Evolutionary conservation across 2,329 filamentous ascomycete genomes (phyloP).

Genomic region (Thermochaetoides dissita): DNA sequence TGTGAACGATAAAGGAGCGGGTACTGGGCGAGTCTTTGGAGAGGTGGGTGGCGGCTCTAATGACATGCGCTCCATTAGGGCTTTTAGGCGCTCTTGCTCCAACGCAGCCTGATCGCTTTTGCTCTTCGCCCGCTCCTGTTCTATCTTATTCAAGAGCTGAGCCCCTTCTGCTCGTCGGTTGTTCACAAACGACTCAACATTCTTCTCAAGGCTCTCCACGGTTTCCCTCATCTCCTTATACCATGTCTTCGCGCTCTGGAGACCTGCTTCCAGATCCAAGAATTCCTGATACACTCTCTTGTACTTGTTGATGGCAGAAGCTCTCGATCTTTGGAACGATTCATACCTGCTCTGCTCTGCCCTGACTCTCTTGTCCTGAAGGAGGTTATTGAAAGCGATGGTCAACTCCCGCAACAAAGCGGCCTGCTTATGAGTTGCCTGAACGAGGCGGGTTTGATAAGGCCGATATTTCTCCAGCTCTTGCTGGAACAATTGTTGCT

Average conservation of each 20-base stretch:
- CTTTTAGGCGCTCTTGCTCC: slow-evolving; percentile 72
- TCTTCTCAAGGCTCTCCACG: slow-evolving; percentile 81
- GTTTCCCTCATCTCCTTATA: slow-evolving; percentile 94
- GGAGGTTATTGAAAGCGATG: slow-evolving; percentile 66
- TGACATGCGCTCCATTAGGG: slow-evolving; percentile 90
- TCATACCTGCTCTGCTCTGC: slow-evolving; percentile 95
- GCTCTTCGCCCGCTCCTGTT: slow-evolving; percentile 56
- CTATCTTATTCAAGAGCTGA: slow-evolving; percentile 77
- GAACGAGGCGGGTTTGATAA: slow-evolving; percentile 78
- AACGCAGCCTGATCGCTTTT: slow-evolving; percentile 54
- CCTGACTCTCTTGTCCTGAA: slow-evolving; percentile 88
- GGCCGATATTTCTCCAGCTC: slow-evolving; percentile 96
- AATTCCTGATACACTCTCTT: slow-evolving; percentile 88
- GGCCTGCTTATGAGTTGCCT: slow-evolving; percentile 91
- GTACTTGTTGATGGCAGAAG: slow-evolving; percentile 70
- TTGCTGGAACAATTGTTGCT: slow-evolving; percentile 81
- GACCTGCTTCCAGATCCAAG: slow-evolving; percentile 71
- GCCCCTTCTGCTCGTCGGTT: slow-evolving; percentile 85
- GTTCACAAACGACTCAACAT: slow-evolving; percentile 92
- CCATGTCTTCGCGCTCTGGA: slow-evolving; percentile 80
- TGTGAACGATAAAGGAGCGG: slow-evolving; percentile 24
- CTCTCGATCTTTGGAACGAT: slow-evolving; percentile 67
- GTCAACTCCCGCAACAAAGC: slow-evolving; percentile 92
- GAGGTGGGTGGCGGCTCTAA: slow-evolving; percentile 50
- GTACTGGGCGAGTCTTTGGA: slow-evolving; percentile 20